A percentile compares a stretch with the other conserved stretches of the same genome.
Conservation (phyloP, 352 stramenopile species). For the Pythium phragmiticola region DNA sequence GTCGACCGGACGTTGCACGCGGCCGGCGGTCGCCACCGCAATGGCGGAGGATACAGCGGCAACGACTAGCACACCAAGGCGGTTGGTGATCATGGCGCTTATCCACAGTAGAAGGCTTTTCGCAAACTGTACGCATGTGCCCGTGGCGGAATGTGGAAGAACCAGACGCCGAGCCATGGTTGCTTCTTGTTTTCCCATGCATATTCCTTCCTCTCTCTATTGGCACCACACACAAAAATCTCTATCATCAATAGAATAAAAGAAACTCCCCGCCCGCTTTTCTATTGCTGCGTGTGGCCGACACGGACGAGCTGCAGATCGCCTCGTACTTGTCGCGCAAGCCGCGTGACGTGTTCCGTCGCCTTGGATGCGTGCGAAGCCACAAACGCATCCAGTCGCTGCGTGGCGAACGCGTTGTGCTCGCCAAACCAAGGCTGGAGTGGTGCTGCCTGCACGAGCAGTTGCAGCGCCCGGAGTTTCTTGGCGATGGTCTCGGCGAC, state of each 20-base stretch:
- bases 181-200: neutral
- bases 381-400: conserved; percentile 29
- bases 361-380: conserved; percentile 14
- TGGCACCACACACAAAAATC: neutral
- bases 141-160: neutral
- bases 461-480: conserved; percentile 45
- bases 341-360: conserved; percentile 38
- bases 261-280: neutral
- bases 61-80: neutral
- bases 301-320: conserved; percentile 59
- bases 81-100: neutral
- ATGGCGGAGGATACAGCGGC: neutral
- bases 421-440: conserved; percentile 36
- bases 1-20: conserved; percentile 21
- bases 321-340: conserved; percentile 54
- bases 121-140: too few species aligned
- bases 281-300: conserved; percentile 25
- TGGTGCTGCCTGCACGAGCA: conserved; percentile 40
- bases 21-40: neutral
- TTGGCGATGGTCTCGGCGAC: conserved; percentile 20
- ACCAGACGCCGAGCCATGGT: conserved; percentile 23
- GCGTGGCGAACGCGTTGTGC: conserved; percentile 32
- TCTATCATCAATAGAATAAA: conserved; percentile 4
- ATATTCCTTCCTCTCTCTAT: neutral
- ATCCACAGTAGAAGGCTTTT: neutral